Conservation (phyloP, 1,284 basidiomycete genomes). For the Malassezia yamatoensis region DNA sequence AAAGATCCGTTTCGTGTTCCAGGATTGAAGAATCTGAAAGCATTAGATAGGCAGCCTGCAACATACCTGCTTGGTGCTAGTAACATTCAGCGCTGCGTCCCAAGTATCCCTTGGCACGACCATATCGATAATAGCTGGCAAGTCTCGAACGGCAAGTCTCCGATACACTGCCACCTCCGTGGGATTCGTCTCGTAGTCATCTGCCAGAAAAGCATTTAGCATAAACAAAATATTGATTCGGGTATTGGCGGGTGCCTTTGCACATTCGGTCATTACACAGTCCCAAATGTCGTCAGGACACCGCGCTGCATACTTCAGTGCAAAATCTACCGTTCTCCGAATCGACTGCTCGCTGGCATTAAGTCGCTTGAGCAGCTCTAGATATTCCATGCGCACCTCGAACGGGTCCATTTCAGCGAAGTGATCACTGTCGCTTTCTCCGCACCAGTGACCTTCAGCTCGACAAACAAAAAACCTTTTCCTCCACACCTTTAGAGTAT, state of each 20-base stretch:
- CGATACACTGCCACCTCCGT: slow-evolving; percentile 16
- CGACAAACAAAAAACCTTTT: not conserved
- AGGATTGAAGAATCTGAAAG: slow-evolving; percentile 19
- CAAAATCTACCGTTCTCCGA: slow-evolving; percentile 74
- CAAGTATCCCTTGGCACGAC: slow-evolving; percentile 21
- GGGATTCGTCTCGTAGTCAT: slow-evolving; percentile 12
- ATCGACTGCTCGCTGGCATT: slow-evolving; percentile 67
- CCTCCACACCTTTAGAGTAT: not conserved
- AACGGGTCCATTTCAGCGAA: slow-evolving; percentile 27
- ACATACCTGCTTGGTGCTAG: slow-evolving; percentile 15
- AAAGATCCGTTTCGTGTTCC: slow-evolving; percentile 17
- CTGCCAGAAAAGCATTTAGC: slow-evolving; percentile 61
- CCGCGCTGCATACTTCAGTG: slow-evolving; percentile 70
- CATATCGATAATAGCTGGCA: slow-evolving; percentile 16
- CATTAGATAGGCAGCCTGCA: not conserved
- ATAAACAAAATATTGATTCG: slow-evolving; percentile 87
- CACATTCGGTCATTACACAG: slow-evolving; percentile 68
- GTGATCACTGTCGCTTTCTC: no score
- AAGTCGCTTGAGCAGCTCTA: slow-evolving; percentile 35
- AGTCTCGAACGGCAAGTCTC: slow-evolving; percentile 14
- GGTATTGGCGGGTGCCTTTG: slow-evolving; percentile 66
- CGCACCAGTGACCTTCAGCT: no score
- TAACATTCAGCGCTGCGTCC: slow-evolving; percentile 23
- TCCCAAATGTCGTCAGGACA: slow-evolving; percentile 84
- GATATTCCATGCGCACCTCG: slow-evolving; percentile 46